Conservation (phyloP, 164 flowering plant species). For the Santalum album region DNA sequence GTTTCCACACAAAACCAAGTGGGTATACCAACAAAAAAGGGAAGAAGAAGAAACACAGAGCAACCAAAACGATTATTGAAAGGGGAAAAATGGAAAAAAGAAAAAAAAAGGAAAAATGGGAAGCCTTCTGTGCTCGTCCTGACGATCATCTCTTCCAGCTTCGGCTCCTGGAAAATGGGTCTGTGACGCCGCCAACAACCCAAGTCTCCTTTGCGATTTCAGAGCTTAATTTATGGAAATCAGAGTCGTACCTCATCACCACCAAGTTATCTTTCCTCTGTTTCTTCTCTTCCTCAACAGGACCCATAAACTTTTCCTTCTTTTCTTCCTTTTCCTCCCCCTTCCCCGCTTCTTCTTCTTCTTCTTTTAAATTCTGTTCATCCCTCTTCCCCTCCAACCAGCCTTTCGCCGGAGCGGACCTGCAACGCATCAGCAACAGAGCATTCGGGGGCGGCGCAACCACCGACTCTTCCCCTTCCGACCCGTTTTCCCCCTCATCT, state of each 20-base stretch:
- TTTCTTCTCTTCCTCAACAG: constrained; percentile 33
- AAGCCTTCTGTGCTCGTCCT: not conserved
- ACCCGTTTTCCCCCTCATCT: constrained; percentile 8
- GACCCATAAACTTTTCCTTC: constrained; percentile 7
- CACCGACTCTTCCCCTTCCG: constrained; percentile 9
- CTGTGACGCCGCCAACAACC: constrained; percentile 54
- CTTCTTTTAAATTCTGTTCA: too few relatives aligned
- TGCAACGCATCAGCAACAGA: constrained; percentile 76
- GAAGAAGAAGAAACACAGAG: not conserved
- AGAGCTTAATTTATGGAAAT: constrained; percentile 54
- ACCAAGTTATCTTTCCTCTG: constrained; percentile 35
- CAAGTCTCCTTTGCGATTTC: constrained; percentile 85
- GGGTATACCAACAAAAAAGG: not conserved
- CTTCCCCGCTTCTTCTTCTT: constrained; percentile 3
- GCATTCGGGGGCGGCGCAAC: constrained; percentile 79
- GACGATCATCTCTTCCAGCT: constrained; percentile 63
- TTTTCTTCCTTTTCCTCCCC: constrained; percentile 9
- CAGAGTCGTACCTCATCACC: constrained; percentile 52
- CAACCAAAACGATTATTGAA: not conserved
- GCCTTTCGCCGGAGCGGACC: constrained; percentile 84
- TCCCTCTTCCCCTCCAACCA: constrained; percentile 51
- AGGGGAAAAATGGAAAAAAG: not conserved
- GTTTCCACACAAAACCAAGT: too few relatives aligned
- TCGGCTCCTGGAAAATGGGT: constrained; percentile 64
- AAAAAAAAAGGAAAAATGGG: not conserved